Conservation (phyloP, 2,329 filamentous ascomycete genomes). For the Pseudomassariella vexata region DNA sequence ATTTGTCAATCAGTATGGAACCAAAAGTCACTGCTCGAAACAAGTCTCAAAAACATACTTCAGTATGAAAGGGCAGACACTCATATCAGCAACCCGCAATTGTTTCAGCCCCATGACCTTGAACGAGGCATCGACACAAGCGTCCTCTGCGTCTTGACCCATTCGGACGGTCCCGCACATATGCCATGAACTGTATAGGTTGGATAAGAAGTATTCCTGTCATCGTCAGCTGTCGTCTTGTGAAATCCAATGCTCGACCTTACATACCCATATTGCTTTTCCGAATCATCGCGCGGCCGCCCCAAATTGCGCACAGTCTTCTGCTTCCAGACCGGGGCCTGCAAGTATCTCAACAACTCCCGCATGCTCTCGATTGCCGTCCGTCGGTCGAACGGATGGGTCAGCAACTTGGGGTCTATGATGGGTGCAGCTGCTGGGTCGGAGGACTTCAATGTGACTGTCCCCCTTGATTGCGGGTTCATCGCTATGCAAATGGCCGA, state of each 20-base stretch:
- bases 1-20: not conserved
- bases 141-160: conserved; percentile 7
- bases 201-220: conserved; percentile 19
- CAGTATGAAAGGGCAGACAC: conserved; percentile 18
- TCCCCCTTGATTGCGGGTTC: conserved; percentile 15
- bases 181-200: conserved; percentile 13
- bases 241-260: conserved; percentile 12
- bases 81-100: conserved; percentile 14
- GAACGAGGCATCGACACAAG: conserved; percentile 13
- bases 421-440: conserved; percentile 14
- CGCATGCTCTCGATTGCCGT: conserved; percentile 11
- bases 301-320: conserved; percentile 8
- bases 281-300: conserved; percentile 11
- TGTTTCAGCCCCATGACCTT: conserved; percentile 9
- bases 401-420: conserved; percentile 15
- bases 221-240: too few species aligned
- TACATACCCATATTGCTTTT: conserved; percentile 14
- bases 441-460: conserved; percentile 13
- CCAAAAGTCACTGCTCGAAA: too few species aligned
- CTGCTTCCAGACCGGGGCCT: conserved; percentile 9
- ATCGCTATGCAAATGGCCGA: conserved; percentile 10
- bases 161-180: conserved; percentile 13
- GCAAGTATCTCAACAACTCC: conserved; percentile 9
- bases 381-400: conserved; percentile 13
- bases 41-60: conserved; percentile 22